These are phyloP conservation scores for Chalaropsis thielavioides DNA, from an alignment of 2,329 filamentous ascomycete species.

Conservation along the genomic window DNA sequence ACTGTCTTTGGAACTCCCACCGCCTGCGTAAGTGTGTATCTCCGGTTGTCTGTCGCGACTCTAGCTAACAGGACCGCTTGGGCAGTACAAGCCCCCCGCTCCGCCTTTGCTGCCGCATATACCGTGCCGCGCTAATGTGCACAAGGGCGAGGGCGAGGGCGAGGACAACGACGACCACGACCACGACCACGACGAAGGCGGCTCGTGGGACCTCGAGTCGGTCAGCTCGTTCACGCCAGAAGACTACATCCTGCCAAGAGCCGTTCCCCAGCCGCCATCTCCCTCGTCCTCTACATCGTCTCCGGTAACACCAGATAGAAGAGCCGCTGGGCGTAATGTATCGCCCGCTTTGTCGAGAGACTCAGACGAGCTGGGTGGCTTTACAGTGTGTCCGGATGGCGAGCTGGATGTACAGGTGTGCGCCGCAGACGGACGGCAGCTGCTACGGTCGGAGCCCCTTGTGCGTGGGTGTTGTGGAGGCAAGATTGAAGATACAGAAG, in stretches of 20 bases:
- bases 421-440: not conserved
- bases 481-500: not conserved
- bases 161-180: too few relatives aligned
- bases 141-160: too few relatives aligned
- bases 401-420: not conserved
- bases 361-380: not conserved
- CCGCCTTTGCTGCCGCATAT: too few relatives aligned
- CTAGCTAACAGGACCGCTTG: too few relatives aligned
- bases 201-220: conserved; percentile 10
- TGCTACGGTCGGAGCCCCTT: not conserved
- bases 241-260: conserved; percentile 2
- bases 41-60: too few relatives aligned
- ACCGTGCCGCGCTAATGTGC: too few relatives aligned
- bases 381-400: not conserved
- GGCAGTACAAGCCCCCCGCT: not conserved
- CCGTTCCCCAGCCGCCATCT: not conserved
- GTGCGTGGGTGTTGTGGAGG: not conserved
- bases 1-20: not conserved
- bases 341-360: not conserved
- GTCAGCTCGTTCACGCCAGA: conserved; percentile 16
- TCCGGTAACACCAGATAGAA: not conserved
- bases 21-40: too few relatives aligned
- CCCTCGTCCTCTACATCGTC: not conserved
- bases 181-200: too few relatives aligned
- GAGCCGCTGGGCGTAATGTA: not conserved